Evolutionary conservation across 2,329 filamentous ascomycete genomes (phyloP).

Genomic region (Leptographium flavum): DNA sequence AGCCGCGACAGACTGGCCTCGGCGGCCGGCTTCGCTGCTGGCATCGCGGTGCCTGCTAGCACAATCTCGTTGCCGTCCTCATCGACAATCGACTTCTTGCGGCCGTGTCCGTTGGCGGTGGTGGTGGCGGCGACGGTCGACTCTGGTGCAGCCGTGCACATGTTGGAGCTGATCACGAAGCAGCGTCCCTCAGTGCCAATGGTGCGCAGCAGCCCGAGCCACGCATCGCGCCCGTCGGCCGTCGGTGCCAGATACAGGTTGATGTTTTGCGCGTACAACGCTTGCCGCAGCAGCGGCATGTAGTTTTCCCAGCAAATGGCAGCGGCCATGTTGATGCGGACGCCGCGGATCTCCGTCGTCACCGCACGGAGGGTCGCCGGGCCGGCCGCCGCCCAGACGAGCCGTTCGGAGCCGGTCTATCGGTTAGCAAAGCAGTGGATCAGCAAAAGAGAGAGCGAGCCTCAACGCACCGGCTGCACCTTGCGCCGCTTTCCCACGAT

Average conservation of each 20-base stretch:
- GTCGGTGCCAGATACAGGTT: constrained; percentile 87
- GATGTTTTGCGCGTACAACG: constrained; percentile 78
- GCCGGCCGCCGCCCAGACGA: constrained; percentile 81
- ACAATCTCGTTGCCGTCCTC: constrained; percentile 35
- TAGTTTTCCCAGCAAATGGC: constrained; percentile 97
- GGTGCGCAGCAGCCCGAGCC: constrained; percentile 71
- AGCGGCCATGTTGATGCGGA: constrained; percentile 65
- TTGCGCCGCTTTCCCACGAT: constrained; percentile 76
- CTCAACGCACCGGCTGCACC: constrained; percentile 61
- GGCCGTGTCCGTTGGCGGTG: neutral
- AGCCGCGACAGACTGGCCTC: constrained; percentile 1
- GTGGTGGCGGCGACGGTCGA: neutral
- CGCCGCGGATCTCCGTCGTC: constrained; percentile 63
- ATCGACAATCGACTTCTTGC: constrained; percentile 24
- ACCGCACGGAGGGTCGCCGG: constrained; percentile 67
- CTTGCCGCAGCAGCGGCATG: constrained; percentile 78
- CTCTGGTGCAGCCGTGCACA: constrained; percentile 51
- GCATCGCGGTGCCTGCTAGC: constrained; percentile 14
- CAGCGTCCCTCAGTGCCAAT: constrained; percentile 69
- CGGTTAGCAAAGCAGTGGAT: neutral
- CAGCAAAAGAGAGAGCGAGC: neutral
- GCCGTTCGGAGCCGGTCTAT: constrained; percentile 62
- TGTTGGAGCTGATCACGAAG: constrained; percentile 77
- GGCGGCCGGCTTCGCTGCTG: neutral
- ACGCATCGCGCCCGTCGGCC: constrained; percentile 70